Percentiles rank a stretch among this genome's conserved stretches.
phyloP scores from a whole-genome alignment of 306 rosid genomes.

The Gleditsia sinensis region DNA sequence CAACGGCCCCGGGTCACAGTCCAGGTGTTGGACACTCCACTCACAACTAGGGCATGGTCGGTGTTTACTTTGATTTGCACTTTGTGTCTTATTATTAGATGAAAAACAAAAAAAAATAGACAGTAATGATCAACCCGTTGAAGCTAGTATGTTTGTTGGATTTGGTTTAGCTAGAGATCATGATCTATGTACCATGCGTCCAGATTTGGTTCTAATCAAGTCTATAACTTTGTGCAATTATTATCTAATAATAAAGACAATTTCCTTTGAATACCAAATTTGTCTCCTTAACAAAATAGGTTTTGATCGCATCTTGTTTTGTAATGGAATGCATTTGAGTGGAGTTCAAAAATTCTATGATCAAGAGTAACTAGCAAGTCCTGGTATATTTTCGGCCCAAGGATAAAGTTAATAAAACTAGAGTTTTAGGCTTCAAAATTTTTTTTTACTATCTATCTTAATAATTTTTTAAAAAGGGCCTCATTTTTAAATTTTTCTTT shows the following conservation, averaged over 20 bases:
- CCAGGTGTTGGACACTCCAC: constrained; percentile 58
- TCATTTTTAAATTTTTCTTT: too few species aligned
- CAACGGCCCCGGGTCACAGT: constrained; percentile 52
- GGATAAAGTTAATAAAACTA: too few species aligned
- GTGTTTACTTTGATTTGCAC: neutral
- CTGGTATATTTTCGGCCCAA: too few species aligned
- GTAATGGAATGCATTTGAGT: neutral
- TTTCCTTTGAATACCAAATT: neutral
- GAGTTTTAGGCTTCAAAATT: too few species aligned
- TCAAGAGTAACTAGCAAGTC: too few species aligned
- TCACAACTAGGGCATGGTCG: constrained; percentile 31
- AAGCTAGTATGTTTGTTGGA: neutral
- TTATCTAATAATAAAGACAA: neutral
- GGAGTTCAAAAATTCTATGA: neutral
- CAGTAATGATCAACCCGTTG: too few species aligned
- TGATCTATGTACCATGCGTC: neutral
- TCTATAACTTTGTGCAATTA: neutral
- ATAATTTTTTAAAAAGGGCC: too few species aligned
- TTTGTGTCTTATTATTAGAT: neutral
- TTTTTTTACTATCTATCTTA: too few species aligned
- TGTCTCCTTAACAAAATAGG: neutral
- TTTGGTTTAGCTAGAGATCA: neutral
- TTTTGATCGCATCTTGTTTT: neutral
- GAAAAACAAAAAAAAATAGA: too few species aligned
- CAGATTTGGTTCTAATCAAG: neutral